Conservation (phyloP, 208 protist genomes). For the Crithidia acanthocephali region DNA sequence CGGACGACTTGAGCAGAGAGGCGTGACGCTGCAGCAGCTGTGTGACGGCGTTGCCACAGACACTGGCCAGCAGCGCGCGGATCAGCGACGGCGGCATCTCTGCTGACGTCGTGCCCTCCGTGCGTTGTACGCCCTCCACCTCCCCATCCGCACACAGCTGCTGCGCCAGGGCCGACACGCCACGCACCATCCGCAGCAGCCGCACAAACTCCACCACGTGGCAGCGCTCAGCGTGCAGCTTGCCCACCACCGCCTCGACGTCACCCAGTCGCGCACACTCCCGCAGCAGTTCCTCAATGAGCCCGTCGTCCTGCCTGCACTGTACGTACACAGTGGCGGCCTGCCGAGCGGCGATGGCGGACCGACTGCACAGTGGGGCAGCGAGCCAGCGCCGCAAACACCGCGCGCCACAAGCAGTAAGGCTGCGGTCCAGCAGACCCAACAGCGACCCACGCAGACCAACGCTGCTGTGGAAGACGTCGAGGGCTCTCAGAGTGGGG, state of each 20-base stretch:
- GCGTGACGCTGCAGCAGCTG: slow-evolving; percentile 44
- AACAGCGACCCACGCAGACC: slow-evolving; percentile 55
- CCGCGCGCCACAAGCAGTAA: slow-evolving; percentile 66
- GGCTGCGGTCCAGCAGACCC: slow-evolving; percentile 66
- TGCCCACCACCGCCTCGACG: slow-evolving; percentile 75
- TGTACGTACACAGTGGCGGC: slow-evolving; percentile 56
- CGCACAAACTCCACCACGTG: slow-evolving; percentile 72
- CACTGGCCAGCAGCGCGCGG: slow-evolving; percentile 26
- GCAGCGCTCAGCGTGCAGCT: slow-evolving; percentile 78
- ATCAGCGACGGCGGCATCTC: slow-evolving; percentile 28
- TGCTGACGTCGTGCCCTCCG: neutral
- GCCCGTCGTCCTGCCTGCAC: slow-evolving; percentile 35
- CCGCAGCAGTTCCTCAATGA: slow-evolving; percentile 59
- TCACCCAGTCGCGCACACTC: slow-evolving; percentile 78
- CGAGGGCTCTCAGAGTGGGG: slow-evolving; percentile 74
- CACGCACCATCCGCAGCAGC: slow-evolving; percentile 61
- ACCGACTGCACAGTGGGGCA: slow-evolving; percentile 46
- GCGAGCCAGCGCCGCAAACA: slow-evolving; percentile 74
- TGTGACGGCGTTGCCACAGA: slow-evolving; percentile 26
- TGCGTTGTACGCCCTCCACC: too few species aligned
- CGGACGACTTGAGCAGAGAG: slow-evolving; percentile 43
- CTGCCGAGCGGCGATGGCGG: slow-evolving; percentile 50
- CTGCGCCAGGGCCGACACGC: slow-evolving; percentile 32
- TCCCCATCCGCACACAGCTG: slow-evolving; percentile 25
- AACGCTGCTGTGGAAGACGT: slow-evolving; percentile 80